Conservation (phyloP, 768 basidiomycete species). For the Boletellus ananas region DNA sequence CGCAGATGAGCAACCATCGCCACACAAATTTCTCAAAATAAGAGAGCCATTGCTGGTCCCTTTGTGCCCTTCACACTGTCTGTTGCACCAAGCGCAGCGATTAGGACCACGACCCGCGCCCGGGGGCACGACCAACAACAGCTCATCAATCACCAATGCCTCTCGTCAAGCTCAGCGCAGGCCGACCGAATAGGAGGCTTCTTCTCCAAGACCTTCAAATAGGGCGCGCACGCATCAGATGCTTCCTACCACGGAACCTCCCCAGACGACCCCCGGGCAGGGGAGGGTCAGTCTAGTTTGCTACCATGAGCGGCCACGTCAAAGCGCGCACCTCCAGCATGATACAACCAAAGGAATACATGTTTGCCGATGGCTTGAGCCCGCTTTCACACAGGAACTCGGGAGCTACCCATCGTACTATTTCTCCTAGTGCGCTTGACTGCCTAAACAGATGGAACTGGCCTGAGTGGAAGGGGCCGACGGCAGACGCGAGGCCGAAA, state of each 20-base stretch:
- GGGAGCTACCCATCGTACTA: neutral
- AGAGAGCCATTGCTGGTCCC: too few relatives aligned
- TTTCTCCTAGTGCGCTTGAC: neutral
- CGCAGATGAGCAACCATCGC: too few relatives aligned
- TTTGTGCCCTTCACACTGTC: neutral
- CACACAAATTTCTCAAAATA: too few relatives aligned
- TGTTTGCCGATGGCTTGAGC: neutral
- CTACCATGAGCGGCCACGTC: neutral
- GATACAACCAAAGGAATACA: neutral
- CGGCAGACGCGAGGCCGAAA: neutral
- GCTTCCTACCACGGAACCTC: neutral
- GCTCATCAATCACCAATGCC: neutral
- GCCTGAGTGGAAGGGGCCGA: neutral
- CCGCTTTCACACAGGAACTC: neutral
- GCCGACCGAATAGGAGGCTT: neutral
- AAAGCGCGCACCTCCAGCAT: neutral
- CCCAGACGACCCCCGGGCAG: neutral
- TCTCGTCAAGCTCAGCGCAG: neutral
- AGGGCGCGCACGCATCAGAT: neutral
- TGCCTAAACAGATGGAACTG: neutral
- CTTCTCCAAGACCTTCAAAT: neutral
- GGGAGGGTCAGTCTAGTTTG: neutral
- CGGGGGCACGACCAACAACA: neutral
- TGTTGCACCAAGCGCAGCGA: neutral
- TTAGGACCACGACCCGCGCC: neutral